Base-by-base conservation (phyloP, 169 alveolate genomes). In the Plasmodium vivax region DNA sequence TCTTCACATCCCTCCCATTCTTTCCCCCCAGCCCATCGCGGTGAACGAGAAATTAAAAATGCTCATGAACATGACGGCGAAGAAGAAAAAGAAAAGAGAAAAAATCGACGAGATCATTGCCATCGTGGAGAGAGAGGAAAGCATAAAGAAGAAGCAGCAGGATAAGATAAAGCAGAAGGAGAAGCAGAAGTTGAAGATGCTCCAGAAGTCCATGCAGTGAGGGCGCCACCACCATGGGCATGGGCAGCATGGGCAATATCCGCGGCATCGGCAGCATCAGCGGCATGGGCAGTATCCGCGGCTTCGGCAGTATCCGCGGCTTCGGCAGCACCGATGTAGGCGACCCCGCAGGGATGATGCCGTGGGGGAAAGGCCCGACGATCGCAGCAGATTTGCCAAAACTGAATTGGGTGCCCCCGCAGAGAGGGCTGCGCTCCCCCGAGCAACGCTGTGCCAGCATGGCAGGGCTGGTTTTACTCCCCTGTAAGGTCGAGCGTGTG, bases 91-190 rank as follows among this genome's bases (percentile, higher is more conserved):
- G 27, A 84, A 84, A 51, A 5, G 93, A 30, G 93, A 74, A 12
- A 85, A 85, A 45, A 56, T 85, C 36, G 85, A 85, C 32, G 93
- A 85, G 14, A 85, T 85, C 38, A 85, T 85, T 73, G 93, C 93
- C 23, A 85, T 85, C 2, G 93, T 85, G 30, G 93, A 85, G 23
- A 85, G 79, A 43, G 93, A 85, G 79, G 93, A 85, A 23, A 85
- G 12, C 41, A 38, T 85, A 85, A 85, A 85, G 43, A 30, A 85
- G 73, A 85, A 85, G 19, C 83, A 72, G 56, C 81, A 85, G 14
- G 84, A 85, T 10, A 85, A 85, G 30, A 27, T 85, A 12, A 72
- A 72, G 23, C 93, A 85, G 79, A 85, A 85, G 43, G 77, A 71
- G 32, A 85, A 85, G 38, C 93, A 85, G n/a, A 85, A 85, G 56